Conservation (phyloP, 2,329 filamentous ascomycete species). For the Teratosphaeria epicoccoides region DNA sequence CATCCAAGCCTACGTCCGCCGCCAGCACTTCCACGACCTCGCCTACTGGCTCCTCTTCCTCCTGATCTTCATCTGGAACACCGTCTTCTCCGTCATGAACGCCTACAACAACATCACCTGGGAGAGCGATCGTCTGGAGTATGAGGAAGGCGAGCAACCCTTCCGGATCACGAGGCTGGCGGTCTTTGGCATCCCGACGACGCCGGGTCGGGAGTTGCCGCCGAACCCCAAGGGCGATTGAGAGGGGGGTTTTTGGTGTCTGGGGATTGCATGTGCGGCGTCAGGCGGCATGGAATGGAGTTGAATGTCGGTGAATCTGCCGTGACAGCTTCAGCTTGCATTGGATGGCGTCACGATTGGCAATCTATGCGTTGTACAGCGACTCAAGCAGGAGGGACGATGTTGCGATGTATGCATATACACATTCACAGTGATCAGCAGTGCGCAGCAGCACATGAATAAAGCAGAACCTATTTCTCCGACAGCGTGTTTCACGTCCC, state of each 20-base stretch:
- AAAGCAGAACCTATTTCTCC: not conserved
- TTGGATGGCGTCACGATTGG: too few species aligned
- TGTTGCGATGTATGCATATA: not conserved
- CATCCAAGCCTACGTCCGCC: slow-evolving; percentile 23
- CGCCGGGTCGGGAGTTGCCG: not conserved
- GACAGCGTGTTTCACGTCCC: not conserved
- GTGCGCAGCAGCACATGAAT: not conserved
- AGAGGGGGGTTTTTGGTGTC: not conserved
- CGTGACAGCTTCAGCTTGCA: not conserved
- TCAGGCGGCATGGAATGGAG: too few species aligned
- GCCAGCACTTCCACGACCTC: slow-evolving; percentile 17
- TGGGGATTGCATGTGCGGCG: too few species aligned
- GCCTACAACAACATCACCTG: slow-evolving; percentile 29
- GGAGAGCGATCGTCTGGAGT: slow-evolving; percentile 20
- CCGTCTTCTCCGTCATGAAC: slow-evolving; percentile 26
- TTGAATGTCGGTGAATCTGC: not conserved
- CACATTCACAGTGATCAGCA: not conserved
- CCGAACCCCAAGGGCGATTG: not conserved
- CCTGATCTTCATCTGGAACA: slow-evolving; percentile 27
- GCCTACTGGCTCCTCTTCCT: slow-evolving; percentile 27
- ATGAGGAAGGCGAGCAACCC: slow-evolving; percentile 21
- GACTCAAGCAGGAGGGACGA: too few species aligned
- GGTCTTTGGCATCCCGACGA: slow-evolving; percentile 19
- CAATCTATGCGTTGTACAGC: too few species aligned
- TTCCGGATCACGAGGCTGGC: slow-evolving; percentile 18